Percentiles rank a stretch among this genome's conserved stretches.
These are phyloP conservation scores for Plenodomus lindquistii DNA, from an alignment of 2,329 filamentous ascomycete genomes.

Conservation along the genomic window DNA sequence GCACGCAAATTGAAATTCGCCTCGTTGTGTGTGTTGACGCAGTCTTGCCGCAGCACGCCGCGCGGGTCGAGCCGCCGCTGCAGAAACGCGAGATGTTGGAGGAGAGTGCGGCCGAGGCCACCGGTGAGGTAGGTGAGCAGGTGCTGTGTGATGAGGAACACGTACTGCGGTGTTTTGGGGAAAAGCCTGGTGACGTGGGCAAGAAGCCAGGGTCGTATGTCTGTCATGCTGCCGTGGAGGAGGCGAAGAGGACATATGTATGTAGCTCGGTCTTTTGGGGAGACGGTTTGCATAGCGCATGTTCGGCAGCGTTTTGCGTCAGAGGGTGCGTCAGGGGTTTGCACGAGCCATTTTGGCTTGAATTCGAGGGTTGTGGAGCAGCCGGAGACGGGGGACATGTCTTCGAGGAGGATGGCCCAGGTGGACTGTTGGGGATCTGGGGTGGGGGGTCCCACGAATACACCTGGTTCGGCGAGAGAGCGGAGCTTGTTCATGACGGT, in stretches of 20 bases:
- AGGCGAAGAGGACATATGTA: slow-evolving; percentile 49
- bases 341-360: slow-evolving; percentile 55
- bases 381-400: slow-evolving; percentile 32
- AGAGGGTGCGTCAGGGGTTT: slow-evolving; percentile 50
- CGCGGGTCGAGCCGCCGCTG: slow-evolving; percentile 45
- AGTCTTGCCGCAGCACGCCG: slow-evolving; percentile 28
- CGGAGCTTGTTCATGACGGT: slow-evolving; percentile 16
- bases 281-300: slow-evolving; percentile 49
- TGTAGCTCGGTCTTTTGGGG: slow-evolving; percentile 15
- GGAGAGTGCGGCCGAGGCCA: slow-evolving; percentile 41
- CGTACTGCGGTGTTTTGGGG: not conserved
- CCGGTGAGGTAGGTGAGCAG: slow-evolving; percentile 25
- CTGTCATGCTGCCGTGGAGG: slow-evolving; percentile 28
- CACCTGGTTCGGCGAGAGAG: slow-evolving; percentile 5
- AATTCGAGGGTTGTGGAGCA: slow-evolving; percentile 44
- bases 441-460: slow-evolving; percentile 4
- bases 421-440: not conserved
- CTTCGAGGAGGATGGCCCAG: slow-evolving; percentile 34
- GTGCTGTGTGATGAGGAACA: not conserved
- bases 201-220: slow-evolving; percentile 15
- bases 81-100: slow-evolving; percentile 42
- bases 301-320: slow-evolving; percentile 50
- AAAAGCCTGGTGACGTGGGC: slow-evolving; percentile 11
- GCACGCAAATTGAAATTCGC: slow-evolving; percentile 28
- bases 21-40: not conserved